A percentile compares a stretch with the other conserved stretches of the same genome.
phyloP scores from a whole-genome alignment of 2,329 filamentous ascomycete species.

The Conoideocrella luteorostrata region DNA sequence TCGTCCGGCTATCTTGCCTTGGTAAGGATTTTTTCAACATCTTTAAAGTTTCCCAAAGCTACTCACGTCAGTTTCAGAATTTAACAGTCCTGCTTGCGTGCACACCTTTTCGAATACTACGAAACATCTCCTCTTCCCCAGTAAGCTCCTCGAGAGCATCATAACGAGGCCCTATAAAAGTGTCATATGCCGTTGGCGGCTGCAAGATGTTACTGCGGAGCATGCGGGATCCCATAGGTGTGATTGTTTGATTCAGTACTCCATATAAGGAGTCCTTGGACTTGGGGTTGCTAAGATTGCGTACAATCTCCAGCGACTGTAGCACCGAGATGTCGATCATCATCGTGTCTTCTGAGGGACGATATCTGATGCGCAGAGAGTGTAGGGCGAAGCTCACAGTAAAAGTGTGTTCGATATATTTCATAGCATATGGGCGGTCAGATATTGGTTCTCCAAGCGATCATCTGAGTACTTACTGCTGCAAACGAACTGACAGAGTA shows the following conservation, averaged over 20 bases:
- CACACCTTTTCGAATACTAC: slow-evolving; percentile 63
- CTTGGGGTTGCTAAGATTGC: slow-evolving; percentile 71
- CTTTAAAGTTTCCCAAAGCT: slow-evolving; percentile 68
- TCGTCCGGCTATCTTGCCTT: slow-evolving; percentile 39
- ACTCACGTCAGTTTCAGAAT: too few species aligned
- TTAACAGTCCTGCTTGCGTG: too few species aligned
- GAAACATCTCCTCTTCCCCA: slow-evolving; percentile 79
- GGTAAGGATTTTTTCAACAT: slow-evolving; percentile 75
- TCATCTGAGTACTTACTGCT: slow-evolving; percentile 53
- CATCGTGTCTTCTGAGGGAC: slow-evolving; percentile 87
- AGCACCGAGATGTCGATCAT: slow-evolving; percentile 91
- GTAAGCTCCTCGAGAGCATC: slow-evolving; percentile 80
- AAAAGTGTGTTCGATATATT: slow-evolving; percentile 69
- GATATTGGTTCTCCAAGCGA: background rate
- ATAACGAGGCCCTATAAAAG: slow-evolving; percentile 65
- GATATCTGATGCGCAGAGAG: slow-evolving; percentile 67
- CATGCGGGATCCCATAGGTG: slow-evolving; percentile 81
- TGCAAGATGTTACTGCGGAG: slow-evolving; percentile 83
- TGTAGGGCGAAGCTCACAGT: slow-evolving; percentile 44
- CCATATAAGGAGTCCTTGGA: slow-evolving; percentile 82
- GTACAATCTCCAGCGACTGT: slow-evolving; percentile 79
- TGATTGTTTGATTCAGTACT: slow-evolving; percentile 75
- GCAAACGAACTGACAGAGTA: slow-evolving; percentile 81
- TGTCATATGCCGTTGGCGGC: slow-evolving; percentile 64
- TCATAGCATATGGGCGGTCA: slow-evolving; percentile 55